These are phyloP conservation scores for Penicillium angulare DNA, from an alignment of 495 filamentous ascomycete species.

Conservation along the genomic window DNA sequence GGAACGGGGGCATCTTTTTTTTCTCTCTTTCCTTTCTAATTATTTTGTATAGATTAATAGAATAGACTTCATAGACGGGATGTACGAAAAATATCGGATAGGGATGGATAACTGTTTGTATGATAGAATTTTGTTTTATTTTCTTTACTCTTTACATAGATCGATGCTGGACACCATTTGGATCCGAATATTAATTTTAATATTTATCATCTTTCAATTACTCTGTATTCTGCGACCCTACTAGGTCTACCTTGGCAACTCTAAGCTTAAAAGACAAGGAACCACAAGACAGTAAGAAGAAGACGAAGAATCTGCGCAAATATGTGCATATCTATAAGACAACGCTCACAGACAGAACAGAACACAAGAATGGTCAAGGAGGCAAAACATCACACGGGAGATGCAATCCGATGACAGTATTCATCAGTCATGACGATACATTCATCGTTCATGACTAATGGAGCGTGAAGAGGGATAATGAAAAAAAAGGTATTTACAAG, in stretches of 20 bases:
- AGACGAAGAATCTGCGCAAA: too few species aligned
- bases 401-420: slow-evolving; percentile 20
- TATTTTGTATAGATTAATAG: not conserved
- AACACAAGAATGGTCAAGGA: not conserved
- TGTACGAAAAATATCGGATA: not conserved
- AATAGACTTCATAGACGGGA: not conserved
- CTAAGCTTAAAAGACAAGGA: too few species aligned
- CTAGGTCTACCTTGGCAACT: too few species aligned
- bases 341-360: too few species aligned
- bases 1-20: too few species aligned
- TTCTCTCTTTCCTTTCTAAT: too few species aligned
- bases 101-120: not conserved
- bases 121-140: not conserved
- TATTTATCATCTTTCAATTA: too few species aligned
- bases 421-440: slow-evolving; percentile 14
- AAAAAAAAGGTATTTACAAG: slow-evolving; percentile 30
- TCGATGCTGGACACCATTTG: too few species aligned
- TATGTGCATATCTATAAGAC: slow-evolving; percentile 2
- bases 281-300: too few species aligned
- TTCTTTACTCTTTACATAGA: too few species aligned
- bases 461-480: slow-evolving; percentile 5
- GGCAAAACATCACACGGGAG: slow-evolving; percentile 4
- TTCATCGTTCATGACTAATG: slow-evolving; percentile 12
- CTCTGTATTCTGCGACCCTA: too few species aligned
- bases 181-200: too few species aligned